Conservation (phyloP, 495 filamentous ascomycete genomes). For the Talaromyces borbonicus region DNA sequence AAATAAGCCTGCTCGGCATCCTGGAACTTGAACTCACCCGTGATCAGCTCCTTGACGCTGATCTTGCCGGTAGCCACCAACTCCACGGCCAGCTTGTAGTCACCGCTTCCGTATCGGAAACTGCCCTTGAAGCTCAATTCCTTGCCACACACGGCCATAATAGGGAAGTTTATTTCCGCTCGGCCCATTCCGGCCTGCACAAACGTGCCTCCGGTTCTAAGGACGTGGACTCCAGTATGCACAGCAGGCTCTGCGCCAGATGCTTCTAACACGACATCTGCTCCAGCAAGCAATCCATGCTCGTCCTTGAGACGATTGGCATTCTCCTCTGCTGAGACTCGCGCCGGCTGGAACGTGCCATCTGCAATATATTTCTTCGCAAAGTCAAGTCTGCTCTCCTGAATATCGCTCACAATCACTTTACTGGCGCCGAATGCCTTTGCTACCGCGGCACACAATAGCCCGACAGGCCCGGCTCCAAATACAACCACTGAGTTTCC, state of each 20-base stretch:
- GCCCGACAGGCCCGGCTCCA: constrained; percentile 45
- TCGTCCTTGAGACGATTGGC: constrained; percentile 31
- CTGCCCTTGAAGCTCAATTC: constrained; percentile 43
- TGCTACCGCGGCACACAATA: constrained; percentile 44
- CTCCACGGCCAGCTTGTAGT: constrained; percentile 44
- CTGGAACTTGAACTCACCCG: constrained; percentile 41
- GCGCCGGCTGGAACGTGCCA: constrained; percentile 30
- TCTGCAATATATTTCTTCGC: constrained; percentile 39
- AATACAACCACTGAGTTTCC: constrained; percentile 45
- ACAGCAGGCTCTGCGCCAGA: constrained; percentile 46
- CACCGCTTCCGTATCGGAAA: constrained; percentile 45
- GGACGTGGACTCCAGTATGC: constrained; percentile 41
- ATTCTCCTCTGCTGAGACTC: constrained; percentile 26
- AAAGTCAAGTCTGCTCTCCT: constrained; percentile 40
- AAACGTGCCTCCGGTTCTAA: constrained; percentile 45
- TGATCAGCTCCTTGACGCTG: constrained; percentile 41
- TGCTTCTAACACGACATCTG: constrained; percentile 49
- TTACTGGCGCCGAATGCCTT: constrained; percentile 42
- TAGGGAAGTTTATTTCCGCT: constrained; percentile 45
- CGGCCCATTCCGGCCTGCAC: constrained; percentile 54
- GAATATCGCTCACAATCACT: constrained; percentile 47
- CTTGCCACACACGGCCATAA: constrained; percentile 45
- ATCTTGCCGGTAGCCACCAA: constrained; percentile 43
- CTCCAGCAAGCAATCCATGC: constrained; percentile 37
- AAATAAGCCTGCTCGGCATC: constrained; percentile 43